Evolutionary conservation across 169 alveolate genomes (phyloP), one percentile per base, ranked within the genome.

Genomic region (Theileria orientalis): DNA sequence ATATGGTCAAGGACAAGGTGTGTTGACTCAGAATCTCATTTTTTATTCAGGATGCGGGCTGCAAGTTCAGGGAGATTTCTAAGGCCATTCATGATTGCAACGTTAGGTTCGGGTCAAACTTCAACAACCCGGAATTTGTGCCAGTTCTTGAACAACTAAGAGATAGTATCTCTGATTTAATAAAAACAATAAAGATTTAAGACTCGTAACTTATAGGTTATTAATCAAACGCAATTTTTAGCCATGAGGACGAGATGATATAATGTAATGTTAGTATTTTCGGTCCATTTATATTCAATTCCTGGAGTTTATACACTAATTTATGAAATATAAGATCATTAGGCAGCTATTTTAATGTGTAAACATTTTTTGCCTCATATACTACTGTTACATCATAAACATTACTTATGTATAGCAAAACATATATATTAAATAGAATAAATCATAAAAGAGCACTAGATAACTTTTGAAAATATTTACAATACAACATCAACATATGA

Each of bases 381-480:
- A 16, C 52, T 16, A 16, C 23, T 42, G 52, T 42, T 16, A n/a
- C n/a, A n/a, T n/a, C n/a, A n/a, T n/a, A n/a, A n/a, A n/a, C n/a
- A n/a, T n/a, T n/a, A n/a, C n/a, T n/a, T n/a, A n/a, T n/a, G n/a
- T n/a, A n/a, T n/a, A n/a, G n/a, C n/a, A n/a, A n/a, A n/a, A 44
- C 52, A 44, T 44, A n/a, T 44, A 16, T 14, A 72, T 57, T 61
- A 11, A n/a, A 49, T 49, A n/a, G 19, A 49, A 1, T 7, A 13
- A 9, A 49, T 49, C 60, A 49, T 13, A 49, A n/a, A 49, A 14
- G 25, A 49, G 19, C 0, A 49, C n/a, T 49, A 21, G 1, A 83
- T 90, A n/a, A 91, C 84, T 76, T 86, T 90, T 5, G 19, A 49
- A 49, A 49, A 16, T 33, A 49, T 21, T 2, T 49, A 49, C 60